Base-by-base conservation (phyloP, 1,284 basidiomycete species). In the Moniliophthora roreri region DNA sequence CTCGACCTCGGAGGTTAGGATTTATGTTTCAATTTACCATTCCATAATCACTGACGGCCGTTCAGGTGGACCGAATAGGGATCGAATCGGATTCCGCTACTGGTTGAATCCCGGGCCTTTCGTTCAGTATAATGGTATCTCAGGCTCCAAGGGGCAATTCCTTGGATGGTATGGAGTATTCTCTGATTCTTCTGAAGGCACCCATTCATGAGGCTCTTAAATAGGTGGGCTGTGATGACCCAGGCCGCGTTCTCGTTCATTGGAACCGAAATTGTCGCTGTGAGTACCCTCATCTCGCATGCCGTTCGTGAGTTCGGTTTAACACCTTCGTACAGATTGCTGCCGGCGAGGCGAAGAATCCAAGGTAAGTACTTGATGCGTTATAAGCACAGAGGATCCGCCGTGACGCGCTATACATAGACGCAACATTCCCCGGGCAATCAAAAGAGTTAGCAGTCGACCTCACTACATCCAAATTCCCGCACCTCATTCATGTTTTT, bases 171-270 rank as follows among this genome's bases (percentile, higher is more conserved):
- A 21, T 35, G 54, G 16, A 7, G 15, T 26, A 21, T 23, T n/a
- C 9, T 34, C 28, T 11, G 11, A 20, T 9, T 38, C 10, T 24
- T 16, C n/a, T 16, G 10, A 28, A 1, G 9, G 32, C 18, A 21
- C 8, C 23, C 3, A 16, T 21, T 18, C 3, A 45, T 36, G 4
- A 26, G n/a, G 36, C 11, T 5, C 26, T 32, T 8, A 11, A 9
- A 24, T 28, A 54, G 52, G 54, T 56, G 84, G 81, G 78, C 82
- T 23, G 84, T 85, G 34, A 74, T 86, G 71, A 80, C 82, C 1
- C 83, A 88, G 61, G 91, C 91, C 9, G 90, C 90, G 1, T 95
- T 95, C 76, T 89, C 87, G 10, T 94, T 86, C 74, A 83, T 85
- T 57, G 81, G 84, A 47, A 93, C 91, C 8, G 93, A 95, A 68